These are phyloP conservation scores for Nakazawaea holstii DNA, from an alignment of 805 yeast species.

Conservation along the genomic window DNA sequence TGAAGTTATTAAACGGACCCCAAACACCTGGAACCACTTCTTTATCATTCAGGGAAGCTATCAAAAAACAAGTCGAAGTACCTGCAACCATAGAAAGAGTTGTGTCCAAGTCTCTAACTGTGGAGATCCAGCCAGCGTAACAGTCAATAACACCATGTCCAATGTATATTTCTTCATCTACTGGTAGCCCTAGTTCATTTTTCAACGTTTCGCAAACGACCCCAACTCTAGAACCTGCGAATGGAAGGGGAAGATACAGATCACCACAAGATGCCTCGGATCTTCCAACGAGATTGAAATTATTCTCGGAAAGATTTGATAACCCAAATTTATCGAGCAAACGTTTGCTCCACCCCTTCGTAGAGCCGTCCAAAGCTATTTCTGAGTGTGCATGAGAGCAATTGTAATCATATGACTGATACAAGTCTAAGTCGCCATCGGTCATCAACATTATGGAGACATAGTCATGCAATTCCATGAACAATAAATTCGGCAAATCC, in stretches of 20 bases:
- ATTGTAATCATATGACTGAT: background rate
- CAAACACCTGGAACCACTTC: conserved; percentile 40
- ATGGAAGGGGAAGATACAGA: conserved; percentile 20
- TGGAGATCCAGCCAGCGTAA: conserved; percentile 48
- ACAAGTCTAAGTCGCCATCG: conserved; percentile 15
- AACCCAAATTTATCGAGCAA: conserved; percentile 22
- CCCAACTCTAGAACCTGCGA: conserved; percentile 27
- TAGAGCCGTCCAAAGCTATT: conserved; percentile 51
- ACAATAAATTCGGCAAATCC: conserved; percentile 23
- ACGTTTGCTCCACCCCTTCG: conserved; percentile 44
- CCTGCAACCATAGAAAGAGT: conserved; percentile 53
- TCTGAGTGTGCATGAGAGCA: conserved; percentile 11
- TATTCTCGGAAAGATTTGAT: conserved; percentile 7
- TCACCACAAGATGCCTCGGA: conserved; percentile 15
- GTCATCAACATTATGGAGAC: conserved; percentile 24
- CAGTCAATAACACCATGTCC: conserved; percentile 55
- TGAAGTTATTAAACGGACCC: conserved; percentile 50
- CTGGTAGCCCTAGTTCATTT: background rate
- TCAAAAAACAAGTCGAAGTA: conserved; percentile 52
- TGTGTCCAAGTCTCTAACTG: conserved; percentile 18
- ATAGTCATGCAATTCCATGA: conserved; percentile 50
- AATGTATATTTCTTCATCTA: conserved; percentile 15
- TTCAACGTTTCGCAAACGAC: conserved; percentile 3
- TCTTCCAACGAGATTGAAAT: conserved; percentile 25
- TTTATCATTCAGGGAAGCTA: conserved; percentile 18